These are phyloP conservation scores for Byssothecium circinans DNA, from an alignment of 2,329 filamentous ascomycete genomes.

Conservation along the genomic window DNA sequence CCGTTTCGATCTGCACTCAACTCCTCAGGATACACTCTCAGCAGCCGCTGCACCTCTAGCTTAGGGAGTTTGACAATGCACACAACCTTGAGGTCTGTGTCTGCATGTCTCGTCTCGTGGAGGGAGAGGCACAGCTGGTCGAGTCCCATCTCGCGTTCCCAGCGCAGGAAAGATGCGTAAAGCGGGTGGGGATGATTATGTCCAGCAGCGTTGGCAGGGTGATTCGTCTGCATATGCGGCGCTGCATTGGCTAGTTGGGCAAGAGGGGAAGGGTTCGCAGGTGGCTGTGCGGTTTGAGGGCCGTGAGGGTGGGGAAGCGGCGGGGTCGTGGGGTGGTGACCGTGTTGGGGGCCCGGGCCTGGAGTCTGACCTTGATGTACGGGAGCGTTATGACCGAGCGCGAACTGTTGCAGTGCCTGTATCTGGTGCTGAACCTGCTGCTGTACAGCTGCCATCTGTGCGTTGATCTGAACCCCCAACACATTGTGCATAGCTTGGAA, in stretches of 20 bases:
- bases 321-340: neutral
- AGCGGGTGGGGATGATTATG: conserved; percentile 16
- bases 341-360: neutral
- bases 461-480: conserved; percentile 19
- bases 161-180: conserved; percentile 37
- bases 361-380: too few relatives aligned
- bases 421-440: conserved; percentile 28
- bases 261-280: neutral
- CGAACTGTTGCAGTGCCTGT: conserved; percentile 10
- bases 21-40: conserved; percentile 60
- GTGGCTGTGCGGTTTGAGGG: neutral
- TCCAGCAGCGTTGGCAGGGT: conserved; percentile 4
- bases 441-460: conserved; percentile 26
- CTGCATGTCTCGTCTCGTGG: conserved; percentile 27
- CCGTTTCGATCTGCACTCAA: conserved; percentile 36
- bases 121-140: conserved; percentile 39
- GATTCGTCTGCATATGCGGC: neutral
- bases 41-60: conserved; percentile 51
- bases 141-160: conserved; percentile 41
- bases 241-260: neutral
- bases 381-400: too few relatives aligned
- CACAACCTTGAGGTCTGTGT: conserved; percentile 38
- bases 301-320: neutral
- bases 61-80: conserved; percentile 39
- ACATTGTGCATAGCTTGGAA: conserved; percentile 28